Conservation (phyloP, 306 rosid genomes). For the Dalbergia cochinchinensis region DNA sequence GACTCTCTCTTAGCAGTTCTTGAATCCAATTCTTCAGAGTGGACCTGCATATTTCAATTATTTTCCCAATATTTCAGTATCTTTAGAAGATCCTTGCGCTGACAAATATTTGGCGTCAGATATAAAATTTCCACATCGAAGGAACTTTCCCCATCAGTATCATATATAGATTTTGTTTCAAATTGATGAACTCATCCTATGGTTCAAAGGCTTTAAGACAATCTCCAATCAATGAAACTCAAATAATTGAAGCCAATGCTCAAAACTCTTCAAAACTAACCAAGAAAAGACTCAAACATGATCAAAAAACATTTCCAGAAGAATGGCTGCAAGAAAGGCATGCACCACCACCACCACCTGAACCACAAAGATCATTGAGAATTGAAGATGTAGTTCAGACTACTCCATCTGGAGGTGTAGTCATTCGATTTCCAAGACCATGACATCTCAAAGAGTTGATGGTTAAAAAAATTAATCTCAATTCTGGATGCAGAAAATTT, state of each 20-base stretch:
- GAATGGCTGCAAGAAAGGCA: not conserved
- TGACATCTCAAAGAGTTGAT: no score
- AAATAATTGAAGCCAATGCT: not conserved
- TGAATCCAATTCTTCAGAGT: slow-evolving; percentile 7
- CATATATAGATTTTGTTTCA: slow-evolving; percentile 22
- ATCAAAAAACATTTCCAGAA: not conserved
- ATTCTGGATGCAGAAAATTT: no score
- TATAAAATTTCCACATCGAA: slow-evolving; percentile 11
- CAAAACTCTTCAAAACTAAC: not conserved
- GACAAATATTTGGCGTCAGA: not conserved
- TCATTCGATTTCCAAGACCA: no score
- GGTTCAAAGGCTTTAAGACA: not conserved
- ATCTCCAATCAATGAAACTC: not conserved
- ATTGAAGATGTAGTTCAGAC: no score
- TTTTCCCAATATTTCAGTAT: not conserved
- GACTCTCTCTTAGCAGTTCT: not conserved
- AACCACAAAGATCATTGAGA: no score
- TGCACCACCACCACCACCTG: no score
- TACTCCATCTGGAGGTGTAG: no score
- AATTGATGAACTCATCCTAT: not conserved
- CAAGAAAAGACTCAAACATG: slow-evolving; percentile 11
- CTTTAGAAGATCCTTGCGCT: not conserved
- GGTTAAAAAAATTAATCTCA: no score
- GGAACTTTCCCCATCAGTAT: not conserved
- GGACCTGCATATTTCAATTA: slow-evolving; percentile 33